Conservation (phyloP, 2,329 filamentous ascomycete species). For the Cercospora sp. region DNA sequence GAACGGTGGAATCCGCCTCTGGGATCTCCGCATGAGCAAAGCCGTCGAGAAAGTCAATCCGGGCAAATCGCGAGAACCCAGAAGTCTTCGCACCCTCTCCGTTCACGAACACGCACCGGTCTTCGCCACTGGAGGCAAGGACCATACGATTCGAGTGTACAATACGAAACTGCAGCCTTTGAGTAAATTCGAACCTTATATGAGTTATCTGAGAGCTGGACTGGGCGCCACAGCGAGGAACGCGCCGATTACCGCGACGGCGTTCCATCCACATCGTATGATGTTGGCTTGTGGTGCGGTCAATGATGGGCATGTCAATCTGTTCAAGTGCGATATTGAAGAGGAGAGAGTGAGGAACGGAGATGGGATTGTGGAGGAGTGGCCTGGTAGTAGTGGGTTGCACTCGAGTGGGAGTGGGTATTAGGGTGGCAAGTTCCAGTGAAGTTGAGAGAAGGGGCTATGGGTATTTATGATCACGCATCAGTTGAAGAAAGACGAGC, state of each 20-base stretch:
- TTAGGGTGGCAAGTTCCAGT: background rate
- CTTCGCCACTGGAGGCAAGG: conserved; percentile 88
- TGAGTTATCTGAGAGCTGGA: conserved; percentile 52
- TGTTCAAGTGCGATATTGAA: conserved; percentile 57
- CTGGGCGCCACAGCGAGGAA: conserved; percentile 45
- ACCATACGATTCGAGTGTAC: conserved; percentile 87
- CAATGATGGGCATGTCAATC: conserved; percentile 85
- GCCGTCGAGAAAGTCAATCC: conserved; percentile 38
- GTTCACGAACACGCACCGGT: conserved; percentile 96
- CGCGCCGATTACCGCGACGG: conserved; percentile 80
- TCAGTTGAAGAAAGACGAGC: background rate
- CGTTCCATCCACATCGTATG: conserved; percentile 93
- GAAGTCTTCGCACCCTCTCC: conserved; percentile 67
- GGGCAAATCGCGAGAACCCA: conserved; percentile 51
- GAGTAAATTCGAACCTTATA: conserved; percentile 84
- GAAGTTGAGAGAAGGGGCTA: background rate
- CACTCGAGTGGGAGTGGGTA: conserved; percentile 2
- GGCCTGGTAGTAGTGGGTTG: background rate
- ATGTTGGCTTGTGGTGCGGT: conserved; percentile 84
- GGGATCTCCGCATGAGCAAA: conserved; percentile 77
- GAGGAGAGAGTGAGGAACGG: conserved; percentile 24
- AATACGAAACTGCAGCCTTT: conserved; percentile 70
- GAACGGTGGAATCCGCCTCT: conserved; percentile 90
- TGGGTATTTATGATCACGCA: background rate
- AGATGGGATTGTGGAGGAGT: conserved; percentile 16